Base-by-base conservation (phyloP, 2,329 filamentous ascomycete species). In the Aspergillus transmontanensis region DNA sequence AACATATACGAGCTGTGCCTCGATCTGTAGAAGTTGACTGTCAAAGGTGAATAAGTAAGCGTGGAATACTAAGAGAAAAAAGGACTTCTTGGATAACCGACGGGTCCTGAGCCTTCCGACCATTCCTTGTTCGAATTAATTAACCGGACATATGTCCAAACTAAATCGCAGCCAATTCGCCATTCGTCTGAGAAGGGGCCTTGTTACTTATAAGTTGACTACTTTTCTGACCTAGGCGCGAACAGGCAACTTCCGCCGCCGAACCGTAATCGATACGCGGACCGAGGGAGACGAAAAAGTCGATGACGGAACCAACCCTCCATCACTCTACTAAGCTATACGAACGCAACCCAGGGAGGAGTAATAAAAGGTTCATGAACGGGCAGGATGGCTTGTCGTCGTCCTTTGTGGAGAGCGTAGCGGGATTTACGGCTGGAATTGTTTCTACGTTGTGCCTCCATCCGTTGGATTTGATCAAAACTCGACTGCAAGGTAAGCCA, bases 391-490 rank as follows among this genome's bases (percentile, higher is more conserved):
- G 85, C 79, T 82, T 90, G 75, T 90, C 90, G 73, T 88, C 91
- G 79, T 92, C 91, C 71, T 79, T 91, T 75, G 87, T 97, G 79
- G 95, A 98, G 85, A 90, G 90, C 73, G 84, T 94, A 76, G 93
- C 95, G 65, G 95, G 95, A 71, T 90, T 99, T 78, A 91, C 90
- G 68, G 95, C 95, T 64, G 95, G 95, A 65, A 86, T 93, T 61
- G 86, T 93, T 70, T 91, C 94, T 59, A 98, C 95, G 28, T 84
- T 98, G 56, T 89, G 89, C 61, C 90, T 95, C 58, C 94, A 98
- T 71, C 95, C 95, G 36, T 87, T 99, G 64, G 95, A 99, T 80
- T 89, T 99, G 67, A 89, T 98, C 76, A 99, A 99, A 84, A 98
- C 94, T 65, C 90, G 95, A 67, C 88, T 99, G 75, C 95, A 99